Percentiles rank a stretch among this genome's conserved stretches.
These are phyloP conservation scores for Colletotrichum euphorbiae DNA, from an alignment of 2,329 filamentous ascomycete species.

Conservation along the genomic window DNA sequence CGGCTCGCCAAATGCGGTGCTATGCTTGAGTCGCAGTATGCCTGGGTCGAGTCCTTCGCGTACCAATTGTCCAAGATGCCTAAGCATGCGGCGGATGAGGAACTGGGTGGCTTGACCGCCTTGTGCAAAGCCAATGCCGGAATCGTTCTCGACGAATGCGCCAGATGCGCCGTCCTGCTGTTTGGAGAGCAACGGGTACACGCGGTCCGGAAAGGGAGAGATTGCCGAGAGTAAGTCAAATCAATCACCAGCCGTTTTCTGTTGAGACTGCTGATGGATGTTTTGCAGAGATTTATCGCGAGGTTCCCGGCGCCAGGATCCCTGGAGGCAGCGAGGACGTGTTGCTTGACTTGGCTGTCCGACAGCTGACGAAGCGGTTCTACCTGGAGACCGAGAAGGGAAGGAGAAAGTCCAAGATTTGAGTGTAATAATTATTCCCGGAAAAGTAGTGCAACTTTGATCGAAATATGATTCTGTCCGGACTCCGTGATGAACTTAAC, in stretches of 20 bases:
- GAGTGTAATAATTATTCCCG: no score
- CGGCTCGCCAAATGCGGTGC: constrained; percentile 78
- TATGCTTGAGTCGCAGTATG: constrained; percentile 75
- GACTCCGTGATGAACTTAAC: no score
- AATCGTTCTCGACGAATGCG: constrained; percentile 78
- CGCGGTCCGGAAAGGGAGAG: constrained; percentile 76
- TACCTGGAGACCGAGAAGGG: constrained; percentile 14
- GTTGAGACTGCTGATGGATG: constrained; percentile 11
- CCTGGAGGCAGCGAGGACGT: constrained; percentile 44
- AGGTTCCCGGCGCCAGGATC: constrained; percentile 44
- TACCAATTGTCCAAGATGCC: constrained; percentile 75
- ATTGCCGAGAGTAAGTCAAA: constrained; percentile 72
- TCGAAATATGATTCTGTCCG: no score
- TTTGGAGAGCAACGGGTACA: constrained; percentile 83
- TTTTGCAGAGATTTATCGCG: constrained; percentile 45
- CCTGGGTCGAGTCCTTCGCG: constrained; percentile 78
- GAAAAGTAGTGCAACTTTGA: no score
- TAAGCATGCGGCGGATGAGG: constrained; percentile 68
- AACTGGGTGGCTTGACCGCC: constrained; percentile 78
- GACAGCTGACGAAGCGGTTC: constrained; percentile 43
- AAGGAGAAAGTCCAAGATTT: background rate
- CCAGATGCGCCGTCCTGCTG: constrained; percentile 74
- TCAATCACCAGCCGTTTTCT: background rate
- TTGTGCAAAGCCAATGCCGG: constrained; percentile 79
- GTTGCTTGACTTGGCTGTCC: constrained; percentile 42